phyloP scores from a whole-genome alignment of 2,329 filamentous ascomycete species.

The Fusarium sp. region DNA sequence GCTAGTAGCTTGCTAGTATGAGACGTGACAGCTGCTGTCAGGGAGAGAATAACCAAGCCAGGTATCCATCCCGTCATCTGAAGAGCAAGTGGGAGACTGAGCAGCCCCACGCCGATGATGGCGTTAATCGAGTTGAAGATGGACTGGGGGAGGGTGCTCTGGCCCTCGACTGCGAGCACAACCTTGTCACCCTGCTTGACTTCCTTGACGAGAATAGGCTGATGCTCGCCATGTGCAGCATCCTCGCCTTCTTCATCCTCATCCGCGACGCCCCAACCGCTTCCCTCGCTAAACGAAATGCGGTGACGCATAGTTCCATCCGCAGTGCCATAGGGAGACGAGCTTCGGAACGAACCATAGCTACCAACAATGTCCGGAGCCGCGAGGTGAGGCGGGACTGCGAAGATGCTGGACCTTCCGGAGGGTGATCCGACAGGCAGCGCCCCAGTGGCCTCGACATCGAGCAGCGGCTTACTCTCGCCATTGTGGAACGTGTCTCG shows the following conservation, averaged over 20 bases:
- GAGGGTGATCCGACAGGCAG: slow-evolving; percentile 50
- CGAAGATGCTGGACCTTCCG: slow-evolving; percentile 65
- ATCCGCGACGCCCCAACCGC: slow-evolving; percentile 56
- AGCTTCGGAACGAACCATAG: slow-evolving; percentile 70
- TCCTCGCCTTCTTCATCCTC: slow-evolving; percentile 48
- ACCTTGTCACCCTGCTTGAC: slow-evolving; percentile 90
- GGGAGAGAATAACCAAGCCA: slow-evolving; percentile 81
- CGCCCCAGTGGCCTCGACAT: slow-evolving; percentile 59
- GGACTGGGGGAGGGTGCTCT: slow-evolving; percentile 96
- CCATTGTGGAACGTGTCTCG: slow-evolving; percentile 56
- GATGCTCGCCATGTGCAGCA: slow-evolving; percentile 70
- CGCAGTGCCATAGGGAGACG: slow-evolving; percentile 68
- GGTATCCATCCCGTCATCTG: slow-evolving; percentile 91
- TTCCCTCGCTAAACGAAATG: slow-evolving; percentile 64
- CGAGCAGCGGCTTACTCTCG: slow-evolving; percentile 65
- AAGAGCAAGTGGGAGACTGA: slow-evolving; percentile 90
- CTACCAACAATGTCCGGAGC: slow-evolving; percentile 81
- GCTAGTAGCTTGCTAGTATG: slow-evolving; percentile 91
- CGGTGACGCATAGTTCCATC: slow-evolving; percentile 55
- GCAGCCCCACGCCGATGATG: slow-evolving; percentile 88
- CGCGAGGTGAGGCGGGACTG: slow-evolving; percentile 72
- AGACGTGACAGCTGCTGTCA: slow-evolving; percentile 82
- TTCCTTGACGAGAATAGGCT: slow-evolving; percentile 89
- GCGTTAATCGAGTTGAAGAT: slow-evolving; percentile 98
- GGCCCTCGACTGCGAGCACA: slow-evolving; percentile 87